Percentiles rank a stretch among this genome's conserved stretches.
phyloP scores from a whole-genome alignment of 2,329 filamentous ascomycete species.

The Neonectria sp. region DNA sequence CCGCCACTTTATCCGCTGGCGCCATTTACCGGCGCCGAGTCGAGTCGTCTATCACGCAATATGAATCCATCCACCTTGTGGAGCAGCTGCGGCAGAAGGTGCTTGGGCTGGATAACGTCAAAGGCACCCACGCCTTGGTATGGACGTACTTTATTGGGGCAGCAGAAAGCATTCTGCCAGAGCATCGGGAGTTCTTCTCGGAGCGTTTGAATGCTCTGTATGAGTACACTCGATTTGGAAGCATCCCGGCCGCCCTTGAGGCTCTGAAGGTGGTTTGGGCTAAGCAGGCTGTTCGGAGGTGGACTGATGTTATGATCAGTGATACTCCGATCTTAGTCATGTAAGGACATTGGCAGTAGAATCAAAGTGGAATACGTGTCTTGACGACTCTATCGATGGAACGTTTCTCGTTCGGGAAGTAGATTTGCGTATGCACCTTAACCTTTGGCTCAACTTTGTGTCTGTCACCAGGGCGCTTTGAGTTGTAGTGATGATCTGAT shows the following conservation, averaged over 20 bases:
- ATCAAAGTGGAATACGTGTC: background rate
- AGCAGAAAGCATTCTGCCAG: slow-evolving; percentile 53
- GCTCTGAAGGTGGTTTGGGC: slow-evolving; percentile 54
- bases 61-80: slow-evolving; percentile 47
- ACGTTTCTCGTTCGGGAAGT: background rate
- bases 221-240: slow-evolving; percentile 53
- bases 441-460: too few species aligned
- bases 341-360: slow-evolving; percentile 31
- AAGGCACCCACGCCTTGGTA: slow-evolving; percentile 56
- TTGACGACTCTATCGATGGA: background rate
- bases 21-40: slow-evolving; percentile 46
- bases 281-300: slow-evolving; percentile 40
- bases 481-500: too few species aligned
- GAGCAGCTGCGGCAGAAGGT: slow-evolving; percentile 52
- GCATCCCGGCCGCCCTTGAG: slow-evolving; percentile 54
- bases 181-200: slow-evolving; percentile 55
- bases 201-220: slow-evolving; percentile 49
- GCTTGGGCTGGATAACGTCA: slow-evolving; percentile 43
- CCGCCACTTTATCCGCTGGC: slow-evolving; percentile 46
- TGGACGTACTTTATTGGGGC: slow-evolving; percentile 60
- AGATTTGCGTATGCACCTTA: background rate
- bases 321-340: slow-evolving; percentile 50
- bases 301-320: slow-evolving; percentile 49
- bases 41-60: slow-evolving; percentile 33
- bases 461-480: too few species aligned